phyloP scores from a whole-genome alignment of 108 stramenopile genomes.

The Skeletonema tropicum region DNA sequence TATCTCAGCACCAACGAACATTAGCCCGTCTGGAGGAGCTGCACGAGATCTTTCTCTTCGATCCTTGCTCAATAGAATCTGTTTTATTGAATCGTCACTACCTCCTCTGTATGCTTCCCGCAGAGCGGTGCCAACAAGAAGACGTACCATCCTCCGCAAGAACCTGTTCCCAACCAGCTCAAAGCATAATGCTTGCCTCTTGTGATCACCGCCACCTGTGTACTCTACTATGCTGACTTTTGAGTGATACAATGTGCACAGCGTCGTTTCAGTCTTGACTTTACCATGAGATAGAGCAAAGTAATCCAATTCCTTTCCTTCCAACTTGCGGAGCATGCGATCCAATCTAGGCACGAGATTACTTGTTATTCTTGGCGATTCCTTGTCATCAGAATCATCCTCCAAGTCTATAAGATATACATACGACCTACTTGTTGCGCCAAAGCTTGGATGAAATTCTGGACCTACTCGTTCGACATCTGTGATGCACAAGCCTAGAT shows the following conservation, averaged over 20 bases:
- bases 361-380: neutral
- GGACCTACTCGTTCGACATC: constrained; percentile 40
- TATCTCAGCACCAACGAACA: constrained; percentile 61
- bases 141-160: constrained; percentile 79
- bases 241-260: constrained; percentile 62
- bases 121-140: constrained; percentile 66
- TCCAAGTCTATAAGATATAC: constrained; percentile 69
- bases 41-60: constrained; percentile 46
- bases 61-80: constrained; percentile 48
- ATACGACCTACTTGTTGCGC: constrained; percentile 70
- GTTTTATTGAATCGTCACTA: constrained; percentile 40
- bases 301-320: constrained; percentile 63
- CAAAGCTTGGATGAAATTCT: constrained; percentile 78
- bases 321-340: constrained; percentile 51
- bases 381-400: neutral
- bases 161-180: constrained; percentile 79
- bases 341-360: constrained; percentile 41
- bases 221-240: constrained; percentile 55
- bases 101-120: constrained; percentile 32
- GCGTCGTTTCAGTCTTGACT: constrained; percentile 67
- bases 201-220: neutral
- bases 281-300: constrained; percentile 72
- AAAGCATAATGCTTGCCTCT: constrained; percentile 58
- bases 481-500: constrained; percentile 18
- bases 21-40: constrained; percentile 70